phyloP scores from a whole-genome alignment of 352 stramenopile species.

The Phytophthora pistaciae region DNA sequence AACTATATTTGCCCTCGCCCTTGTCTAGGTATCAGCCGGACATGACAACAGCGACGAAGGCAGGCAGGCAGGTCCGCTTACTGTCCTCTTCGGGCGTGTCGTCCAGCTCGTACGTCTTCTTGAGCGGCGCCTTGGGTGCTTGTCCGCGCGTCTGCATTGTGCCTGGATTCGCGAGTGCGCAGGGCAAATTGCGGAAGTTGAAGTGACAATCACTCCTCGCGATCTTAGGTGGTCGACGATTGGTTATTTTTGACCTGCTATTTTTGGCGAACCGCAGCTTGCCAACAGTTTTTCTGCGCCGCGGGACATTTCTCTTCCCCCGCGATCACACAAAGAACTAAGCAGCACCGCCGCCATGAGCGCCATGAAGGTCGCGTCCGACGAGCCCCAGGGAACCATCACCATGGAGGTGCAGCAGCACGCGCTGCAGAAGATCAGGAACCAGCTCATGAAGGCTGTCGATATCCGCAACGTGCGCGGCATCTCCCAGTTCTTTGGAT shows the following conservation, averaged over 20 bases:
- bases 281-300: conserved; percentile 23
- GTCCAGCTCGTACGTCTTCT: conserved; percentile 42
- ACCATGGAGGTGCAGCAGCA: conserved; percentile 72
- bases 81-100: conserved; percentile 40
- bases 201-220: conserved; percentile 47
- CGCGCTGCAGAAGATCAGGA: conserved; percentile 71
- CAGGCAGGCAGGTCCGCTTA: conserved; percentile 8
- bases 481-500: conserved; percentile 84
- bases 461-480: conserved; percentile 83
- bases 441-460: conserved; percentile 70
- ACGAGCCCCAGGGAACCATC: conserved; percentile 70
- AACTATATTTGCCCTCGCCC: conserved; percentile 1
- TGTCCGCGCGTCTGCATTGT: conserved; percentile 33
- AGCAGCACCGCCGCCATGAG: conserved; percentile 23
- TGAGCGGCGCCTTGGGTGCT: conserved; percentile 15
- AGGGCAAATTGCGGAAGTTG: conserved; percentile 28
- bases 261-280: conserved; percentile 53
- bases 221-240: conserved; percentile 18
- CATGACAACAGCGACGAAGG: background rate
- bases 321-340: conserved; percentile 28
- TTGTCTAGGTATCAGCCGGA: background rate
- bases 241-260: conserved; percentile 42
- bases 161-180: background rate
- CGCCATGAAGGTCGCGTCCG: conserved; percentile 62
- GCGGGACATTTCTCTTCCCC: conserved; percentile 27